Conservation (phyloP, 176 grass and related monocot genomes). For the Carex scoparia region DNA sequence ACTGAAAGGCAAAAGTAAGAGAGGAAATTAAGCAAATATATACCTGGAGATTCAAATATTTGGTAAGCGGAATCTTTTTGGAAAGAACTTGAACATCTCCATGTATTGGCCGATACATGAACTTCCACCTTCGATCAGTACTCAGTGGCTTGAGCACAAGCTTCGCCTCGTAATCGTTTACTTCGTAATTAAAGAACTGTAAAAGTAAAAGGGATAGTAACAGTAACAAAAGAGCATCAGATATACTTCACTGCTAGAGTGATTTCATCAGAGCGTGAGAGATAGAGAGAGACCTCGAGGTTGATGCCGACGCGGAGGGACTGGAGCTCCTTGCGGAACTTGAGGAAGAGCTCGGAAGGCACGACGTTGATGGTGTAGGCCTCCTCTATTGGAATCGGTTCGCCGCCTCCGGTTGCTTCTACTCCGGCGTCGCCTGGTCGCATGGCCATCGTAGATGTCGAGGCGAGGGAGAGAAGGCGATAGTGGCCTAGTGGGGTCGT, state of each 20-base stretch:
- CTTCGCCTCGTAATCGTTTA: conserved; percentile 80
- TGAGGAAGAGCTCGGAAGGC: conserved; percentile 84
- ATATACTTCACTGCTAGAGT: no score
- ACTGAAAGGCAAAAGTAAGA: not conserved
- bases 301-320: conserved; percentile 81
- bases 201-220: not conserved
- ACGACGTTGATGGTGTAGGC: conserved; percentile 86
- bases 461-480: not conserved
- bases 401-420: conserved; percentile 34
- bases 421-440: conserved; percentile 9
- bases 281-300: conserved; percentile 45
- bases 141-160: conserved; percentile 69
- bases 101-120: conserved; percentile 67
- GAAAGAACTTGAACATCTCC: conserved; percentile 80
- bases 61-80: conserved; percentile 92
- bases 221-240: no score
- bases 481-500: no score
- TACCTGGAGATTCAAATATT: conserved; percentile 90
- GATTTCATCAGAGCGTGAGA: not conserved
- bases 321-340: conserved; percentile 91
- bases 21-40: not conserved
- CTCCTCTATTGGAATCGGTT: conserved; percentile 48
- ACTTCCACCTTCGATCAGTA: conserved; percentile 65
- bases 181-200: conserved; percentile 82
- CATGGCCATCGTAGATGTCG: not conserved